Evolutionary conservation across 805 yeast species (phyloP), one percentile per base, ranked within the genome.

Genomic region (Sugiyamaella americana): DNA sequence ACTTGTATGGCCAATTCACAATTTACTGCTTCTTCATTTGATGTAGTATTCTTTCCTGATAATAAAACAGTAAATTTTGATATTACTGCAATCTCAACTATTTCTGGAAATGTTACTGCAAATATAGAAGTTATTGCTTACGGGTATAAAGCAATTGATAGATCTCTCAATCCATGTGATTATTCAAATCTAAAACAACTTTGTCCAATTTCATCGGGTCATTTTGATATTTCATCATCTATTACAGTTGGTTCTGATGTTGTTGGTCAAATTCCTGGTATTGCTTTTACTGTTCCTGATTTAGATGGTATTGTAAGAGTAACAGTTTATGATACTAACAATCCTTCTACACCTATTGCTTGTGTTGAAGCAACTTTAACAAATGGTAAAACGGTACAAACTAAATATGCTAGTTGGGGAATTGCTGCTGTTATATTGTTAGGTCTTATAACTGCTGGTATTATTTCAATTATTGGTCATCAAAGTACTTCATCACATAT

Each of bases 401-500:
- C 96, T 21, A 80, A 79, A 57, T 88, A 83, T 55, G 96, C 93
- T 2, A 77, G 94, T 3, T 91, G 98, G 98, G 95, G 95, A 6
- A 84, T 93, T 55, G 98, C 96, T 3, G 89, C 87, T 19, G 76
- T 93, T 37, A 79, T 96, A 2, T 94, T 95, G 41, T 63, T 87
- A 39, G 98, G 98, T 50, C 76, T 93, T 41, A 63, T 88, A 40
- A 83, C 94, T 3, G 85, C 97, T 1, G 96, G 95, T 20, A 75
- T 87, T 47, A 80, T 87, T 30, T 86, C 96, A 0, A 80, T 88
- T 36, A 73, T 84, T 54, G 97, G 98, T 8, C 93, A 89, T 63
- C 81, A 93, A 17, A 79, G 82, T 51, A 91, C 97, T 1, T 95
- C 98, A 2, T 89, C 96, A 2, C 98, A 93, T 63, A 88, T 93